Base-by-base conservation (phyloP, 169 alveolate species). In the Eimeria necatrix region DNA sequence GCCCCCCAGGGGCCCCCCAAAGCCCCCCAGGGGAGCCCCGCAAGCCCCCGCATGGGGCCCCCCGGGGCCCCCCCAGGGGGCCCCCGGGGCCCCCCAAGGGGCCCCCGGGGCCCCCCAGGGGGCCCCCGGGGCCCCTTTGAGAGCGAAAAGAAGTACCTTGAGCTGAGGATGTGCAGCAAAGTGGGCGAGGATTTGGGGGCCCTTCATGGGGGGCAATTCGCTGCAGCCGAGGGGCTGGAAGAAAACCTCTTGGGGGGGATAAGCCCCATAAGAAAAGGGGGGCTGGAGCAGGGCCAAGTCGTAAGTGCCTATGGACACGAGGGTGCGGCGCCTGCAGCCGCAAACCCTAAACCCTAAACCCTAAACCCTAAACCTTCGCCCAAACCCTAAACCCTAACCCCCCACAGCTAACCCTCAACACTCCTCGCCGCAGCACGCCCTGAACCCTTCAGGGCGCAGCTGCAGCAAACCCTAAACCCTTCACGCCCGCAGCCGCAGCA, bases 261-360 rank as follows among this genome's bases (percentile, higher is more conserved):
- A 96, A 46, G 99, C 99, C 93, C 98, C 98, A 96, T 98, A 99
- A 46, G 92, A 78, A 91, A 99, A 97, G 24, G 99, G 99, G 16
- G 99, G 99, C 81, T 96, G 92, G 20, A 99, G 96, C 60, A 98
- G 97, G 95, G 98, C 99, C 94, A 97, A 96, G 95, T 99, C 99
- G 96, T 99, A 99, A 48, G 99, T 98, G 41, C 99, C 99, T 86
- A 99, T 98, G 48, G 99, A 98, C 32, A 98, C 99, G 41, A 98
- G 94, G 52, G 99, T 96, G 96, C 99, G 97, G 78, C 97, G 98
- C 92, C 99, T 93, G 93, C 4, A 87, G 41, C 41, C 41, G 41
- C 41, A 32, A 24, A 80, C 14, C 41, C n/a, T 8, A 46, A 41
- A 80, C 68, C 20, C 68, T 18, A 56, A 56, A 14, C 20, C 68